phyloP scores from a whole-genome alignment of 345 rosid genomes.

The Salix arbutifolia region DNA sequence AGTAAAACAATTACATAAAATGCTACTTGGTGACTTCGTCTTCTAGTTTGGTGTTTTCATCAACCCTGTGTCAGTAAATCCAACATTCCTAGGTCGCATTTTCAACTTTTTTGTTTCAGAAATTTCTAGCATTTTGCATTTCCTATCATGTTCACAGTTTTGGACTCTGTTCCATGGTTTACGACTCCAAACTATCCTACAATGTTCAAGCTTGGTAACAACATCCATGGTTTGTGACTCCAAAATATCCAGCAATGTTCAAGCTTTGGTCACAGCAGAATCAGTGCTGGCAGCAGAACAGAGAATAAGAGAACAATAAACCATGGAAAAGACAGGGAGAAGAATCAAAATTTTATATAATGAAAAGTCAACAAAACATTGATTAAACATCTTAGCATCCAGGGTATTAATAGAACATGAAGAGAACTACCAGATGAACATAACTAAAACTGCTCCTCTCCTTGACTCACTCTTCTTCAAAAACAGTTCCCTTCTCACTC shows the following conservation, averaged over 20 bases:
- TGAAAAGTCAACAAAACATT: not conserved
- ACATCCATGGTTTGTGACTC: no score
- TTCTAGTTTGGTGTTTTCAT: no score
- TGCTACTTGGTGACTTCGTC: no score
- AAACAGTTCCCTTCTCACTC: conserved; percentile 43
- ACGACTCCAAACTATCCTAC: not conserved
- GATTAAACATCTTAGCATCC: no score
- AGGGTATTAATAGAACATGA: no score
- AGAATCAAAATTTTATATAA: not conserved
- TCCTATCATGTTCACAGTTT: not conserved
- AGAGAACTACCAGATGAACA: no score
- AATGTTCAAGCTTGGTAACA: not conserved
- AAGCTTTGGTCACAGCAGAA: no score
- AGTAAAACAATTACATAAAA: no score
- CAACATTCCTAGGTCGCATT: not conserved
- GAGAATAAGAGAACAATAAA: no score
- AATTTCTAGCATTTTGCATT: not conserved
- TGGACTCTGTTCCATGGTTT: not conserved
- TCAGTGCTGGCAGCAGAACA: not conserved
- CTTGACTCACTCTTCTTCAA: not conserved
- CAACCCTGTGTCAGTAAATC: not conserved
- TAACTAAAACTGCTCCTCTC: no score
- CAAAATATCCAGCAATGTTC: not conserved
- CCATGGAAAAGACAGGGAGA: not conserved
- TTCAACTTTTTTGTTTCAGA: not conserved